Conservation (phyloP, 805 yeast genomes). For the Hemisphaericaspora nanyangensis region DNA sequence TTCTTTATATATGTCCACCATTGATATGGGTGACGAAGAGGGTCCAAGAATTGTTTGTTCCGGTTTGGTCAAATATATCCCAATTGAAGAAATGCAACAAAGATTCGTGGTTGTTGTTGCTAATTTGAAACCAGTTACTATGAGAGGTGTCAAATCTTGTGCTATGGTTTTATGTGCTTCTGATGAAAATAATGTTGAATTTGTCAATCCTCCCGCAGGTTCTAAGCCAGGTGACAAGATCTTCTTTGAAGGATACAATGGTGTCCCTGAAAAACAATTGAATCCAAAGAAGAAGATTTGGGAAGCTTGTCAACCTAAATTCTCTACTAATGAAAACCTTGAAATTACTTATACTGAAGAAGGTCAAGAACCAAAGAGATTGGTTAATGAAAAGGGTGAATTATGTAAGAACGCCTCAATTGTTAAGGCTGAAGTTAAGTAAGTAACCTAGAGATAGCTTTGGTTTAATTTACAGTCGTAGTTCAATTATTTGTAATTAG, state of each 20-base stretch:
- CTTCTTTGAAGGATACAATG: conserved; percentile 88
- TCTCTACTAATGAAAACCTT: conserved; percentile 71
- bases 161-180: conserved; percentile 98
- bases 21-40: conserved; percentile 92
- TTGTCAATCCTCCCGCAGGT: conserved; percentile 91
- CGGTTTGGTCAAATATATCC: conserved; percentile 85
- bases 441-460: no score
- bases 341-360: conserved; percentile 80
- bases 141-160: conserved; percentile 94
- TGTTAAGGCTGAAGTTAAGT: conserved; percentile 65
- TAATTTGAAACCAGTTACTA: conserved; percentile 93
- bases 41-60: conserved; percentile 98
- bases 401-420: conserved; percentile 69
- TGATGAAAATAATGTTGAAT: conserved; percentile 70
- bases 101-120: conserved; percentile 89
- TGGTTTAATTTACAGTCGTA: no score
- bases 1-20: conserved; percentile 91
- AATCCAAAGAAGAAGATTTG: conserved; percentile 98
- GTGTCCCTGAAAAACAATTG: conserved; percentile 84
- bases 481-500: no score
- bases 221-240: conserved; percentile 94
- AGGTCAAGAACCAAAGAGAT: conserved; percentile 67
- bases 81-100: conserved; percentile 93
- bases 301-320: conserved; percentile 91
- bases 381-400: conserved; percentile 79